Conservation (phyloP, 768 basidiomycete species). For the Tubosaeta sp. region DNA sequence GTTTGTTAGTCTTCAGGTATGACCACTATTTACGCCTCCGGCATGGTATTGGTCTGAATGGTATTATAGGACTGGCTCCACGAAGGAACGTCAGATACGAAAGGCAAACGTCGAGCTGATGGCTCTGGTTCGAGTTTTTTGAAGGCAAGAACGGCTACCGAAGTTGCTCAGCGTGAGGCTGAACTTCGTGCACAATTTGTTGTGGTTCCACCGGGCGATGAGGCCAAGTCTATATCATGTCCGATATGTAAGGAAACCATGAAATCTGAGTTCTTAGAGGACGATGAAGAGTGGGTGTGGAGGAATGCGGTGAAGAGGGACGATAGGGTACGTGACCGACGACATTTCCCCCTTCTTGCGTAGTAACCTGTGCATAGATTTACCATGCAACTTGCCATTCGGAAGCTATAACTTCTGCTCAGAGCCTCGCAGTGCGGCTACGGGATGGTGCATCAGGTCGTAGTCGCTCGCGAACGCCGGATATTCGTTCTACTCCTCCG, state of each 20-base stretch:
- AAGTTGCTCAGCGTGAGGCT: slow-evolving; percentile 68
- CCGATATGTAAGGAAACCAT: slow-evolving; percentile 95
- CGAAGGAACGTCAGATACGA: slow-evolving; percentile 54
- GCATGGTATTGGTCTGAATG: slow-evolving; percentile 11
- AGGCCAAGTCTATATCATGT: slow-evolving; percentile 79
- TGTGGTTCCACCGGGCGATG: slow-evolving; percentile 85
- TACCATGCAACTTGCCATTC: slow-evolving; percentile 95
- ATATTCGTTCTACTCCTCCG: slow-evolving; percentile 42
- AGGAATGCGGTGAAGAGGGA: slow-evolving; percentile 84
- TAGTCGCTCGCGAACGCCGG: slow-evolving; percentile 79
- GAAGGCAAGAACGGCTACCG: slow-evolving; percentile 58
- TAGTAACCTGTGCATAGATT: slow-evolving; percentile 47
- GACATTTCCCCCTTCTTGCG: background rate
- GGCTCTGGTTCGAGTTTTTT: slow-evolving; percentile 46
- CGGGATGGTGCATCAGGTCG: slow-evolving; percentile 51
- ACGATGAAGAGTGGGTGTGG: slow-evolving; percentile 99
- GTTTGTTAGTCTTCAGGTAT: slow-evolving; percentile 80
- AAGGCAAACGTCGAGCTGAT: slow-evolving; percentile 66
- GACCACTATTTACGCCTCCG: slow-evolving; percentile 23
- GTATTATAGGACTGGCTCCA: slow-evolving; percentile 79
- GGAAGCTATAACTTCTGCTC: slow-evolving; percentile 64
- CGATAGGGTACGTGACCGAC: slow-evolving; percentile 60
- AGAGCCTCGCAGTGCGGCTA: slow-evolving; percentile 62
- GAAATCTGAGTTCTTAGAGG: slow-evolving; percentile 89
- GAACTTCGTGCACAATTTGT: slow-evolving; percentile 76